Evolutionary conservation across 805 yeast species (phyloP).

Genomic region (Sungouiella blattae): DNA sequence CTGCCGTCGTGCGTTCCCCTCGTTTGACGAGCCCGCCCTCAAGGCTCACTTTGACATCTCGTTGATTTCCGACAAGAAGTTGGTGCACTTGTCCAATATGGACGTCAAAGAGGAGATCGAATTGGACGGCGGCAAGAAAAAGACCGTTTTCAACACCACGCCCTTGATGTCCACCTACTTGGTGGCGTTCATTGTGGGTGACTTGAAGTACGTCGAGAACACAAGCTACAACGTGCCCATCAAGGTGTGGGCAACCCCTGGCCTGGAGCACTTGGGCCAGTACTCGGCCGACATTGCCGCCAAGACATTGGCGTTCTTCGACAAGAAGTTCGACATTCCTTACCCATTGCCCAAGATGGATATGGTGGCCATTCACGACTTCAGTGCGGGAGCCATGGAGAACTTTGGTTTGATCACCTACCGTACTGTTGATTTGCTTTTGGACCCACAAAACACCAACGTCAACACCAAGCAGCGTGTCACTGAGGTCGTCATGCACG

Average conservation of each 20-base stretch:
- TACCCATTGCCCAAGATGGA: conserved; percentile 81
- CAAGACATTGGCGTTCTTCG: conserved; percentile 70
- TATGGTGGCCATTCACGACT: conserved; percentile 79
- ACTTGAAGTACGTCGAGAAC: conserved; percentile 68
- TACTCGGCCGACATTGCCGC: conserved; percentile 75
- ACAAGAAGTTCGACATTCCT: conserved; percentile 66
- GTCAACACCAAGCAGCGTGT: conserved; percentile 66
- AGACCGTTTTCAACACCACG: conserved; percentile 65
- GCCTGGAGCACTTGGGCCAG: conserved; percentile 65
- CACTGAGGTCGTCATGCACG: conserved; percentile 84
- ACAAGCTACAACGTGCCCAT: conserved; percentile 69
- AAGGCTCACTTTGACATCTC: conserved; percentile 70
- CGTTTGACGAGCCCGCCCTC: conserved; percentile 78
- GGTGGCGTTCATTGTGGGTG: conserved; percentile 81
- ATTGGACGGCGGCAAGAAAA: conserved; percentile 45
- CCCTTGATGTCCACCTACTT: conserved; percentile 83
- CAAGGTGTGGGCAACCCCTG: conserved; percentile 78
- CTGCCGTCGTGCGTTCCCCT: conserved; percentile 84
- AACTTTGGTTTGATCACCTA: conserved; percentile 80
- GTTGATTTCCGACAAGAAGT: conserved; percentile 51
- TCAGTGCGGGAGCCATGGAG: conserved; percentile 88
- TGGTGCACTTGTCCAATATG: conserved; percentile 69
- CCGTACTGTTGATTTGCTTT: conserved; percentile 69
- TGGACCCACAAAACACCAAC: conserved; percentile 69
- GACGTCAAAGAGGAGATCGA: conserved; percentile 49